Base-by-base conservation (phyloP, 257 asterid genomes). In the Gardenia jasminoides region DNA sequence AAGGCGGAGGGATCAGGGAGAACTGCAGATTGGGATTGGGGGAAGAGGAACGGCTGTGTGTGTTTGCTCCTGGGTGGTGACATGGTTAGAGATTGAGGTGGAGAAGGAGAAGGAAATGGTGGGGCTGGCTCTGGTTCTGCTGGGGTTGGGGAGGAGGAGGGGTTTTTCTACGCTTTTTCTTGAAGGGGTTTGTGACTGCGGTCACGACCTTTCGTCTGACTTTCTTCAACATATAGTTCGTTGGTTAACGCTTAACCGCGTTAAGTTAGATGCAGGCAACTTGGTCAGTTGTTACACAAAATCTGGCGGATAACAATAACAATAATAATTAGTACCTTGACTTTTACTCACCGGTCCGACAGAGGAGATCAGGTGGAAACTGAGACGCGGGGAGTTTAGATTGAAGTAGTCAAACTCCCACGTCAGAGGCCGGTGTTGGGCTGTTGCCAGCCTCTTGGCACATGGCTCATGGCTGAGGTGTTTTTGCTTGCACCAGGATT, bases 1-100 rank as follows among this genome's bases (percentile, higher is more conserved):
- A 92, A 90, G 4, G 68, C 67, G 64, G 96, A 84, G 59, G 99
- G 97, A 41, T 95, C 98, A 12, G 99, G 98, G 58, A 95, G 97
- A 79, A 93, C 92, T 12, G 88, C 54, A 67, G 99, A 95, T 69
- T 87, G 83, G 74, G 93, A 80, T 77, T 73, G 33, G 1, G 99
- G 99, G 87, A 93, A 93, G 30, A 91, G 82, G 77, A 93, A 94
- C 6, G 98, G 93, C 13, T 75, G 88, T 15, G 74, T 39, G 33
- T 75, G 77, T 72, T 6, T 85, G 65, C 81, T n/a, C 61, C n/a
- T 12, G 19, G 77, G 79, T 24, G 74, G 67, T 7, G 50, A 52
- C 26, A 19, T 46, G 10, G 47, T 76, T 72, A 84, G 16, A 77
- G 84, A 20, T n/a, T 56, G 82, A 26, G 76, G 84, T 26, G 88